These are phyloP conservation scores for Sextonia rubra DNA, from an alignment of 164 flowering plant genomes.

Conservation along the genomic window DNA sequence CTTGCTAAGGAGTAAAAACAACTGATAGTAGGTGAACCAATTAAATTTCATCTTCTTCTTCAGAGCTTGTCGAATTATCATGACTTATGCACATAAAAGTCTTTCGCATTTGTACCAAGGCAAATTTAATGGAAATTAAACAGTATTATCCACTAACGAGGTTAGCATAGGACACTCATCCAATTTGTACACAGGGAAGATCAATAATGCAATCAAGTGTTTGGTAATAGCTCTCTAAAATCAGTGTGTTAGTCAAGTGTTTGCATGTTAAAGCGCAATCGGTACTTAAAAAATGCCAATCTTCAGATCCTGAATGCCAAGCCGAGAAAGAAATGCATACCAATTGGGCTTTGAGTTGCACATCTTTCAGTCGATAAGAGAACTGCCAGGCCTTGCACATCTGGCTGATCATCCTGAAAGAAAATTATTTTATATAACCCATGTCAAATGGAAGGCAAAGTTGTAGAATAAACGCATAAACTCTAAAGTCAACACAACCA, in stretches of 20 bases:
- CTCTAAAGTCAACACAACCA: background rate
- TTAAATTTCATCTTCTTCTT: background rate
- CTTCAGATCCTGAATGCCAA: background rate
- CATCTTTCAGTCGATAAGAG: conserved; percentile 70
- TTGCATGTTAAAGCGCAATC: no score
- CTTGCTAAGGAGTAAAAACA: no score
- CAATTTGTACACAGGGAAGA: no score
- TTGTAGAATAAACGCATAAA: background rate
- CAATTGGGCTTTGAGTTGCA: conserved; percentile 80
- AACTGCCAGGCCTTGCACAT: conserved; percentile 77
- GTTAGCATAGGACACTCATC: no score
- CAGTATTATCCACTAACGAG: no score
- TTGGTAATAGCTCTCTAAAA: no score
- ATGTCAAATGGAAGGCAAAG: background rate
- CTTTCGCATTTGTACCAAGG: background rate
- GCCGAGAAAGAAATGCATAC: conserved; percentile 29
- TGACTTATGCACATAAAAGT: background rate
- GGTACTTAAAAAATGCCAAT: no score
- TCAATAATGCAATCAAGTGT: no score
- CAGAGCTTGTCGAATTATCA: background rate
- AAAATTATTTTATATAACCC: background rate
- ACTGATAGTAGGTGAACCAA: background rate
- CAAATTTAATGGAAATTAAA: background rate
- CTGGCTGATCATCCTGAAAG: conserved; percentile 95
- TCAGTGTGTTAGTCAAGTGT: no score